These are phyloP conservation scores for Hericium rajendrae DNA, from an alignment of 768 basidiomycete genomes.

Conservation along the genomic window DNA sequence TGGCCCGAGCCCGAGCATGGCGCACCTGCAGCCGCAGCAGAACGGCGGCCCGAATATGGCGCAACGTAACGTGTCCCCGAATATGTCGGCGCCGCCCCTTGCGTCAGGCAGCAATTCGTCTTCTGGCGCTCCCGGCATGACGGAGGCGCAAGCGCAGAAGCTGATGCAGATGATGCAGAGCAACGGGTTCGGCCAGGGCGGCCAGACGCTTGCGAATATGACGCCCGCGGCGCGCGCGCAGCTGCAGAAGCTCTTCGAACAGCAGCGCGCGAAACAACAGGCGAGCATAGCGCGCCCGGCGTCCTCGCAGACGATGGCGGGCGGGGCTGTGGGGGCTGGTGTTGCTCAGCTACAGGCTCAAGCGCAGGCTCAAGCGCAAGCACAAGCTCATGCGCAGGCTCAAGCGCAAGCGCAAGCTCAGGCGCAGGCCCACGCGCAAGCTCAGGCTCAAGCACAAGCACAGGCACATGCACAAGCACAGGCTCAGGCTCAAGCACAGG, in stretches of 20 bases:
- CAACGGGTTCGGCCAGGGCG: neutral
- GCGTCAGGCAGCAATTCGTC: neutral
- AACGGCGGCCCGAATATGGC: neutral
- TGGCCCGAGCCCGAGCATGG: neutral
- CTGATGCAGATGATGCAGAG: neutral
- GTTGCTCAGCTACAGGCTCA: too few relatives aligned
- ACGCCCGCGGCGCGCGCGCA: conserved; percentile 7
- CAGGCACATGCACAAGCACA: too few relatives aligned
- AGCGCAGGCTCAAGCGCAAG: too few relatives aligned
- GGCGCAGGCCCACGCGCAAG: too few relatives aligned
- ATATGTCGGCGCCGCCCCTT: too few relatives aligned
- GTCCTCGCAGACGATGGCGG: neutral
- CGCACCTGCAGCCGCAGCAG: neutral
- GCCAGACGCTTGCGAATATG: conserved; percentile 2
- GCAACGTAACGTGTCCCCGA: neutral
- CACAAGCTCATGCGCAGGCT: too few relatives aligned
- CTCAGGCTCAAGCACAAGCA: too few relatives aligned
- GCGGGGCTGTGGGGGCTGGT: too few relatives aligned
- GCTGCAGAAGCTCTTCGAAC: conserved; percentile 11
- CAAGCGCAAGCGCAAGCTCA: too few relatives aligned
- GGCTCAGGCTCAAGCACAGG: neutral
- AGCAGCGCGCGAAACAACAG: conserved; percentile 2
- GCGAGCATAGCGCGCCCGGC: neutral
- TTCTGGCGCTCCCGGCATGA: neutral
- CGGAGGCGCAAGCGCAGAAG: conserved; percentile 1